A percentile compares a stretch with the other conserved stretches of the same genome.
Conservation (phyloP, 2,329 filamentous ascomycete species). For the Cordyceps sp. region DNA sequence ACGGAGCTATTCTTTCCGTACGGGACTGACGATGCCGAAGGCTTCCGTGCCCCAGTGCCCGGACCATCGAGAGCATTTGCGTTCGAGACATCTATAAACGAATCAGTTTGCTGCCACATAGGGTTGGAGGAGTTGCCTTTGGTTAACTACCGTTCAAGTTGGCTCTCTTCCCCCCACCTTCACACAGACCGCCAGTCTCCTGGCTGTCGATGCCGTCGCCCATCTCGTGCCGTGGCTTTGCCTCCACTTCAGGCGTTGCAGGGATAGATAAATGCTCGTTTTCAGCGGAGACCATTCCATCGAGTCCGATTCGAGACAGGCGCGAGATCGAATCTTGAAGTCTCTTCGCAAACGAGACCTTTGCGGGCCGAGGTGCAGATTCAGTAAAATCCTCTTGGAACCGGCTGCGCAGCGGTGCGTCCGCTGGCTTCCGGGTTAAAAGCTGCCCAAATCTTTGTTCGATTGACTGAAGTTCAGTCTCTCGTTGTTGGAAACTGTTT, state of each 20-base stretch:
- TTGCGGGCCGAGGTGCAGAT: slow-evolving; percentile 1
- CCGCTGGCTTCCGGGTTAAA: slow-evolving; percentile 12
- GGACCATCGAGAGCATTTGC: too few relatives aligned
- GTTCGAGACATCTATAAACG: too few relatives aligned
- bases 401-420: slow-evolving; percentile 15
- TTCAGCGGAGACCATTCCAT: not conserved
- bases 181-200: too few relatives aligned
- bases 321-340: slow-evolving; percentile 18
- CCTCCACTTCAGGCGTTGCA: not conserved
- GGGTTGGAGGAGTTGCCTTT: too few relatives aligned
- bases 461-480: slow-evolving; percentile 20
- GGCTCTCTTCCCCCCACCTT: too few relatives aligned
- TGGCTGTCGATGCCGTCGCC: too few relatives aligned
- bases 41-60: too few relatives aligned
- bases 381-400: slow-evolving; percentile 22
- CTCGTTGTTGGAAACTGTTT: slow-evolving; percentile 19
- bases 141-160: too few relatives aligned
- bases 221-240: not conserved
- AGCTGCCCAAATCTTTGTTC: slow-evolving; percentile 22
- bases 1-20: too few relatives aligned
- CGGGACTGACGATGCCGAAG: too few relatives aligned
- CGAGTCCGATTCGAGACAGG: slow-evolving; percentile 9
- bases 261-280: not conserved
- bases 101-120: too few relatives aligned
- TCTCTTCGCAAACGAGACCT: slow-evolving; percentile 17